Base-by-base conservation (phyloP, 1,284 basidiomycete species). In the Naganishia sp. region DNA sequence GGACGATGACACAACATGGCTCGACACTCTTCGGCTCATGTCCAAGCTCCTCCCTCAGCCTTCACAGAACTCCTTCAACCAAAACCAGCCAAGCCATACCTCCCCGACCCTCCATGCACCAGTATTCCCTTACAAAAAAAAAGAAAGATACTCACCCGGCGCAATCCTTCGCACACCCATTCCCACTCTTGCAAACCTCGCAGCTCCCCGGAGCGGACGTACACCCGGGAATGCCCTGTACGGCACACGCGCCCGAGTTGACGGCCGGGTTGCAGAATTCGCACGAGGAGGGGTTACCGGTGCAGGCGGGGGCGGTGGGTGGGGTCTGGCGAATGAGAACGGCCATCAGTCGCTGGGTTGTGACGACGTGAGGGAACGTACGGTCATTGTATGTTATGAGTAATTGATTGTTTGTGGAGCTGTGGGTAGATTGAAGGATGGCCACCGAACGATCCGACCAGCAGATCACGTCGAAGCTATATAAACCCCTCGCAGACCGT, bases 81-180 rank as follows among this genome's bases (percentile, higher is more conserved):
- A 6, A 10, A n/a, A 21, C 35, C 15, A 31, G 13, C 1, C 32
- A 13, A 6, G 9, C 39, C 39, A 6, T 25, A 1, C 45, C 17
- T 2, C 13, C n/a, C 10, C 39, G 3, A 5, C 1, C 6, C 41
- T 11, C 13, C 41, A 25, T 1, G 42, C 6, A 23, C 25, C 11
- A 18, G 11, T 18, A 18, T 21, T n/a, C 13, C 63, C 31, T 28
- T 21, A n/a, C n/a, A 39, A 56, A 28, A 31, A 35, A 28, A 25
- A 45, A 3, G 10, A 21, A 45, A n/a, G 31, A 28, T 11, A 68
- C 67, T 65, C 63, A 68, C 67, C 67, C 67, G 13, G 57, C 39
- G 47, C 67, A 68, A 49, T 65, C 67, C 57, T 65, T 66, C 10
- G 57, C 58, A 68, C 67, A 68, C 21, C 67, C 67, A 28, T 61